A percentile compares a stretch with the other conserved stretches of the same genome.
Evolutionary conservation across 352 stramenopile species (phyloP).

Genomic region (Sclerospora graminicola): DNA sequence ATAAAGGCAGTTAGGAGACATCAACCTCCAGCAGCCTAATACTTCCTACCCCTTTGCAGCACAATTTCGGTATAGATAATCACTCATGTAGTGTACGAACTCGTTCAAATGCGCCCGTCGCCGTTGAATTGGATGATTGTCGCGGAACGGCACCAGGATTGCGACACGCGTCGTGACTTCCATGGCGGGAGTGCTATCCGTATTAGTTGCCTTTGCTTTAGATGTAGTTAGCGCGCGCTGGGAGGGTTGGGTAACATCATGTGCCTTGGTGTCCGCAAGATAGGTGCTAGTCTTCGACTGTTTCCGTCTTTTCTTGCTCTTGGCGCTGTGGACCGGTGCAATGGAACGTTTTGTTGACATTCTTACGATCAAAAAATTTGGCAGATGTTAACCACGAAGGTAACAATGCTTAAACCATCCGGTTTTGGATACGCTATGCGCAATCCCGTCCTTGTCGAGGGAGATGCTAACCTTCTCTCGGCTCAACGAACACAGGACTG

Average conservation of each 20-base stretch:
- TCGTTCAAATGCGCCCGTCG: constrained; percentile 74
- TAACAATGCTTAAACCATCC: constrained; percentile 82
- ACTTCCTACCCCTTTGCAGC: constrained; percentile 5
- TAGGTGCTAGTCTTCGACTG: background rate
- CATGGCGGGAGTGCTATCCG: constrained; percentile 1
- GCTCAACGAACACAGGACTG: constrained; percentile 85
- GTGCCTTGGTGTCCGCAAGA: background rate
- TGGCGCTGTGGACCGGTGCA: background rate
- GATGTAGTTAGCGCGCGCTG: background rate
- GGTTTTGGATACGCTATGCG: constrained; percentile 71
- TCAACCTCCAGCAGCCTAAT: no score
- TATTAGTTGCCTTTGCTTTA: constrained; percentile 2
- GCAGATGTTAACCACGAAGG: constrained; percentile 39
- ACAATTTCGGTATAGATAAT: constrained; percentile 53
- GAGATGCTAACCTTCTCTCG: constrained; percentile 92
- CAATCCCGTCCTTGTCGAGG: constrained; percentile 91
- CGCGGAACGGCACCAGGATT: constrained; percentile 91
- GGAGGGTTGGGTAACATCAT: background rate
- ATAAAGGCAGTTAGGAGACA: background rate
- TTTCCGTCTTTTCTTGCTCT: constrained; percentile 11
- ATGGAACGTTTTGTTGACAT: constrained; percentile 14
- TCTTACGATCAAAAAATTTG: constrained; percentile 37
- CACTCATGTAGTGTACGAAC: constrained; percentile 90
- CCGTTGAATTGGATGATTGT: constrained; percentile 85
- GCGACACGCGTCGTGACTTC: constrained; percentile 32